Percentiles rank a stretch among this genome's conserved stretches.
Conservation (phyloP, 306 rosid species). For the Trifolium subterraneum region DNA sequence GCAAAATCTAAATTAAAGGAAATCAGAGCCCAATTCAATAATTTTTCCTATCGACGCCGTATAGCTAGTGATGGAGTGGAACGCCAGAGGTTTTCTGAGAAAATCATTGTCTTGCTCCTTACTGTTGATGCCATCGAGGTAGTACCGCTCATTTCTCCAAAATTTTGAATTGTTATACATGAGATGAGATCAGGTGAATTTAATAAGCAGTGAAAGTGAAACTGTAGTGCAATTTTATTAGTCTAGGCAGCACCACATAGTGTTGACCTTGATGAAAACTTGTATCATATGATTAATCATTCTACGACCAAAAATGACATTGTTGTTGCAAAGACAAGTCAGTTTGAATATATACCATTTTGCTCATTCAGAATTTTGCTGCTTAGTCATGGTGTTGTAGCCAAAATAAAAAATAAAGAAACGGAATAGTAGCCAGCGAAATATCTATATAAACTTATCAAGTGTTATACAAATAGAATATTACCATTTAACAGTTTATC, state of each 20-base stretch:
- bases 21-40: conserved; percentile 73
- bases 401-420: conserved; percentile 1
- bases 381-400: not conserved
- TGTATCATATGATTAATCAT: conserved; percentile 9
- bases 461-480: not conserved
- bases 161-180: conserved; percentile 18
- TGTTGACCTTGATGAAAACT: not conserved
- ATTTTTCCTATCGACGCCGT: conserved; percentile 66
- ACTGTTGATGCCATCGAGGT: conserved; percentile 95
- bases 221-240: not conserved
- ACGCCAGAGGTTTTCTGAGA: conserved; percentile 83
- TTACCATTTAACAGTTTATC: not conserved
- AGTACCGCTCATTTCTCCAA: conserved; percentile 10
- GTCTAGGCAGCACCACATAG: not conserved
- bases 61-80: conserved; percentile 70
- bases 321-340: not conserved
- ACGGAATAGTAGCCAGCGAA: not conserved
- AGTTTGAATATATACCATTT: not conserved
- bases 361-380: not conserved
- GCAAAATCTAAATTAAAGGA: conserved; percentile 90
- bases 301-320: not conserved
- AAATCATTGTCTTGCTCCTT: conserved; percentile 84
- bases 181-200: not conserved
- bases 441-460: not conserved
- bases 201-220: not conserved